Evolutionary conservation across 1,284 basidiomycete genomes (phyloP).

Genomic region (Inonotus obliquus): DNA sequence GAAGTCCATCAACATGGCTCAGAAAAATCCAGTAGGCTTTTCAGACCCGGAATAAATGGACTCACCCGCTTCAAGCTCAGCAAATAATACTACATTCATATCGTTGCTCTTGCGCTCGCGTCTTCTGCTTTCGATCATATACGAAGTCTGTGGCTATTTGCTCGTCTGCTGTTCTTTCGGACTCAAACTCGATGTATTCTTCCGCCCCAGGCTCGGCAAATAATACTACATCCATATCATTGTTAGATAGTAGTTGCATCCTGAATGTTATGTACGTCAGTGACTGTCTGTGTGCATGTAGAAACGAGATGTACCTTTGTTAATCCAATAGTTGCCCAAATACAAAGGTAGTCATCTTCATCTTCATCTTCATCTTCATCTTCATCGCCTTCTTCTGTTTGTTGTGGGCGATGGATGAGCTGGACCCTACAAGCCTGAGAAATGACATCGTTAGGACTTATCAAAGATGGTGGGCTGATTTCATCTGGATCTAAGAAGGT

Average conservation of each 20-base stretch:
- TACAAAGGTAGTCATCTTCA: background rate
- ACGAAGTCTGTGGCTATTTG: too few species aligned
- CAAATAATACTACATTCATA: too few species aligned
- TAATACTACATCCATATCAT: too few species aligned
- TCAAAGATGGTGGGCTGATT: background rate
- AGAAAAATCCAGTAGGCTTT: background rate
- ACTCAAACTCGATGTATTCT: background rate
- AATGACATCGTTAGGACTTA: background rate
- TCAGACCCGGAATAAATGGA: background rate
- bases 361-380: background rate
- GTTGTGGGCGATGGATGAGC: background rate
- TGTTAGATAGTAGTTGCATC: too few species aligned
- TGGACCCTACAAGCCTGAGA: conserved; percentile 1
- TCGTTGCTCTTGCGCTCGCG: too few species aligned
- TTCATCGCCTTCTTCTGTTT: background rate
- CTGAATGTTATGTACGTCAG: background rate
- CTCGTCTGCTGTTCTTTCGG: background rate
- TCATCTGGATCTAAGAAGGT: background rate
- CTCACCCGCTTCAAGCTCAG: background rate
- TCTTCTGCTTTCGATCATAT: too few species aligned
- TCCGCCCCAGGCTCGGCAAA: background rate
- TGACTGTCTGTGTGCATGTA: background rate
- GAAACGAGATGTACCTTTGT: background rate
- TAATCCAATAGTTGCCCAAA: background rate
- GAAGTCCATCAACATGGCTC: background rate